Evolutionary conservation across 129 eudicot genomes (phyloP).

Genomic region (Erigeron canadensis): DNA sequence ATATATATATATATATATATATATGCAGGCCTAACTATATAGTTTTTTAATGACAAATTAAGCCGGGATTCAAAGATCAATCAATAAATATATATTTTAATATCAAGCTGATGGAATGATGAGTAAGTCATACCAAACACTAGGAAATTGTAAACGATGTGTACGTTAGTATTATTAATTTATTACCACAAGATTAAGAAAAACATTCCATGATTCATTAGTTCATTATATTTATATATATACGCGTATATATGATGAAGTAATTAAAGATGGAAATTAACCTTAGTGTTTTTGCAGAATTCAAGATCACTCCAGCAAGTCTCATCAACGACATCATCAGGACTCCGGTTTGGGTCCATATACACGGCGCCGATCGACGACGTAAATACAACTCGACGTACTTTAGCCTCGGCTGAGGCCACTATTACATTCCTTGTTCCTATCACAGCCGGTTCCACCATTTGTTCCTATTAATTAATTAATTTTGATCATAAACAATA

Average conservation of each 20-base stretch:
- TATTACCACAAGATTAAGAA: conserved; percentile 12
- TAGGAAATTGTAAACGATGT: conserved; percentile 15
- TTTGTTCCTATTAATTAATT: conserved; percentile 68
- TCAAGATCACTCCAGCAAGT: conserved; percentile 98
- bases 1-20: too few species aligned
- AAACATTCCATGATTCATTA: neutral
- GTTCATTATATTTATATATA: neutral
- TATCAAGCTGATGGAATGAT: conserved; percentile 8
- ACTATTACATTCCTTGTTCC: conserved; percentile 82
- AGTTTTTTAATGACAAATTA: too few species aligned
- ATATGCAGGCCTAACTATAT: too few species aligned
- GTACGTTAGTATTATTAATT: too few species aligned
- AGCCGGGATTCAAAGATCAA: neutral
- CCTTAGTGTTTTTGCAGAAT: conserved; percentile 98
- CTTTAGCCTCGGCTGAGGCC: conserved; percentile 89
- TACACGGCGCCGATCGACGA: conserved; percentile 97
- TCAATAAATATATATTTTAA: neutral
- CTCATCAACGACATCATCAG: conserved; percentile 86
- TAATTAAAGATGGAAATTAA: neutral
- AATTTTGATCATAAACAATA: neutral
- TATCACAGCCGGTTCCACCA: conserved; percentile 97
- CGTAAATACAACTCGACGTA: conserved; percentile 82
- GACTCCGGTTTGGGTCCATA: conserved; percentile 90
- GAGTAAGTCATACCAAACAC: conserved; percentile 27
- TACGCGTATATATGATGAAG: too few species aligned